Evolutionary conservation across 2,329 filamentous ascomycete genomes (phyloP), one percentile per base, ranked within the genome.

Genomic region (Calonectria ilicicola): DNA sequence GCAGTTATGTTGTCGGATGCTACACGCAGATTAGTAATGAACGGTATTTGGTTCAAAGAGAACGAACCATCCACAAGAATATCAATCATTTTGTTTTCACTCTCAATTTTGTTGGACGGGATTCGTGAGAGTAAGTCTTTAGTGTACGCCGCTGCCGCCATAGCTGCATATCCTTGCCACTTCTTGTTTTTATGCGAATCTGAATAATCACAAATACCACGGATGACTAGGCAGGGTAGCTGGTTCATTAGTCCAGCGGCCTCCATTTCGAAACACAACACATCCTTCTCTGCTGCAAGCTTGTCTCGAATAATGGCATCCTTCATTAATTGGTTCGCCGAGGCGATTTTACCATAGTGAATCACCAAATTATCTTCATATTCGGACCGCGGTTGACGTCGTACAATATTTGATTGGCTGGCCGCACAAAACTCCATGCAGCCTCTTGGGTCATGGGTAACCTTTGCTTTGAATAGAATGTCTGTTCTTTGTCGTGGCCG

Each of bases 371-470:
- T 51, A 29, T 32, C 47, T 10, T 51, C 47, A 19, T 51, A 15
- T 2, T 19, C 17, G 19, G 47, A 19, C 4, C 47, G 47, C 15
- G n/a, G 21, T 6, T 4, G 19, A 8, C 49, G 49, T 9, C 8
- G 15, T 8, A 53, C n/a, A 12, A 53, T 12, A 32, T 29, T 32
- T 19, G 17, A 32, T n/a, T 5, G 17, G 10, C 5, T n/a, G 5
- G 27, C 17, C 1, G 17, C 27, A 21, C 49, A 53, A 4, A 32
- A 10, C 14, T 53, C 17, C 27, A 19, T 51, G 15, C 47, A 51
- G 14, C 26, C 26, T 51, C 23, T 51, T 51, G 15, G 42, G 19
- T 46, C 42, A 46, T 66, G 66, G 2, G 70, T 74, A 15, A 77
- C 47, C 6, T 46, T 14, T 1, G 42, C 19, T 27, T 14, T 17